Percentiles rank a stretch among this genome's conserved stretches.
These are phyloP conservation scores for Nepenthes alata DNA, from an alignment of 179 eudicot species.

Conservation along the genomic window DNA sequence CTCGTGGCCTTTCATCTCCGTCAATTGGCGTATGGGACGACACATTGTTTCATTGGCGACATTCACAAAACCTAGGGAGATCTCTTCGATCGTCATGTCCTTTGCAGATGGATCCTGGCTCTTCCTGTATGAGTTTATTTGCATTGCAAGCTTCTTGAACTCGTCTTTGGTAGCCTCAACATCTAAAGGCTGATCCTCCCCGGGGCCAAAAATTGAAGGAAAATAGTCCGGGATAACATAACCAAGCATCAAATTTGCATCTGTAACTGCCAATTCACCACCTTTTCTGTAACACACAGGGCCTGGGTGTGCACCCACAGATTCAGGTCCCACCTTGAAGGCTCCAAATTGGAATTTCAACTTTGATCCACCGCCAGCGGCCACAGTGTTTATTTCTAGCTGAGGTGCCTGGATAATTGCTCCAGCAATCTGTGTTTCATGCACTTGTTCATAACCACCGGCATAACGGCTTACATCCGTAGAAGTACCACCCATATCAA, in stretches of 20 bases:
- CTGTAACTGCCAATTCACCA: slow-evolving; percentile 90
- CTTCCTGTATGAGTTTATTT: slow-evolving; percentile 67
- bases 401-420: slow-evolving; percentile 97
- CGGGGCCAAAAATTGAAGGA: slow-evolving; percentile 89
- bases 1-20: slow-evolving; percentile 99
- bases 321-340: slow-evolving; percentile 93
- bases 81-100: slow-evolving; percentile 87
- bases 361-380: slow-evolving; percentile 98
- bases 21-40: slow-evolving; percentile 91
- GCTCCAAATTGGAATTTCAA: slow-evolving; percentile 88
- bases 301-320: slow-evolving; percentile 98
- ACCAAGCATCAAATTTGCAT: slow-evolving; percentile 83
- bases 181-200: slow-evolving; percentile 85
- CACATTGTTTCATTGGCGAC: slow-evolving; percentile 99
- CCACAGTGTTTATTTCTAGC: slow-evolving; percentile 95
- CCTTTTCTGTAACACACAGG: slow-evolving; percentile 97
- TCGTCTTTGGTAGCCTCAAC: slow-evolving; percentile 52
- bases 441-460: slow-evolving; percentile 81
- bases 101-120: slow-evolving; percentile 53
- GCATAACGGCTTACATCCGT: slow-evolving; percentile 99
- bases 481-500: slow-evolving; percentile 99
- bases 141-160: slow-evolving; percentile 67
- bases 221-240: slow-evolving; percentile 80
- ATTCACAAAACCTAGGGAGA: slow-evolving; percentile 88
- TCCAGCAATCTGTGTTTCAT: slow-evolving; percentile 94